Evolutionary conservation across 1,284 basidiomycete species (phyloP), one percentile per base, ranked within the genome.

Genomic region (Cystobasidium slooffiae): DNA sequence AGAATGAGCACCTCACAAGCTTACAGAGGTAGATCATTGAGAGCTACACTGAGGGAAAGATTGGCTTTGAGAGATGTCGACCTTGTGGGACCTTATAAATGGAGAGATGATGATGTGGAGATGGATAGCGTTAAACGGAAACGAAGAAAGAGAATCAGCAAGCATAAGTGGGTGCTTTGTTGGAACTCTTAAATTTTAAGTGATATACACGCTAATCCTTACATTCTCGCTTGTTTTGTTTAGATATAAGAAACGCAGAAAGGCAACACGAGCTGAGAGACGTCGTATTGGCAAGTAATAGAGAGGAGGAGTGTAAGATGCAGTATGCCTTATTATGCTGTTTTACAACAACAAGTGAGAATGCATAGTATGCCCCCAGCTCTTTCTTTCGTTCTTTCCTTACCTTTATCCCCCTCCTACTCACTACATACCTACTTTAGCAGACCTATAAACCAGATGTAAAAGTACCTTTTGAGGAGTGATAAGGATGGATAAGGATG

Each of bases 241-340:
- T 44, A 73, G 70, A 47, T 73, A 65, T 53, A 73, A 73, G 70
- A 73, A 73, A 61, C 61, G 70, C 49, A 73, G 70, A 73, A 73
- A 73, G 70, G 70, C 70, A 18, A 73, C 62, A 20, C 62, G 70
- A 31, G 70, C 70, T 12, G 70, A 65, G 46, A 63, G 70, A 55
- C 70, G 70, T 2, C 44, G 51, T 4, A 52, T 39, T 39, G 46
- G 53, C 3, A 47, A 66, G 70, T 73, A 56, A 62, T 73, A 56
- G 59, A 62, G 14, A 46, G 16, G 37, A 31, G 20, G n/a, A 24
- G 16, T 43, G 41, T 41, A 20, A 16, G 62, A 22, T 63, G 70
- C 10, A 49, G 51, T n/a, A 52, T 39, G 31, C 31, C 31, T 31
- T n/a, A n/a, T n/a, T n/a, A n/a, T n/a, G n/a, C n/a, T n/a, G n/a